A percentile compares a stretch with the other conserved stretches of the same genome.
Evolutionary conservation across 148 eudicot genomes (phyloP).

Genomic region (Gaultheria prostrata): DNA sequence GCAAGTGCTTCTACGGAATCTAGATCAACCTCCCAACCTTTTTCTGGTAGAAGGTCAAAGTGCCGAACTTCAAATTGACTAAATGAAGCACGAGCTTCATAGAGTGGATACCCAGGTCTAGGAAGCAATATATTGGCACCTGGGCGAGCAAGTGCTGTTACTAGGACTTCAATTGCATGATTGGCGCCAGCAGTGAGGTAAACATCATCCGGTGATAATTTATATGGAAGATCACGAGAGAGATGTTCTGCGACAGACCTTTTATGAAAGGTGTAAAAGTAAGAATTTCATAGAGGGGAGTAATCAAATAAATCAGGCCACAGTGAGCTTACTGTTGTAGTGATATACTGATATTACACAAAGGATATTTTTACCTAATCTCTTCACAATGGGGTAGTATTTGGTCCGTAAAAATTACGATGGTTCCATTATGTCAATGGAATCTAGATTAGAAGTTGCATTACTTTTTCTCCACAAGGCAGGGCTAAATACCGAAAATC

Average conservation of each 20-base stretch:
- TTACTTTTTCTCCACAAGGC: not conserved
- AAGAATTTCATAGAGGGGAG: not conserved
- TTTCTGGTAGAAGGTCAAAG: slow-evolving; percentile 61
- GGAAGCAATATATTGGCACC: slow-evolving; percentile 70
- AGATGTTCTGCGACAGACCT: slow-evolving; percentile 76
- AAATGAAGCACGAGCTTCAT: slow-evolving; percentile 54
- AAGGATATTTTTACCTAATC: not conserved
- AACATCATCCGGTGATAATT: slow-evolving; percentile 53
- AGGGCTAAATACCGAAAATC: not conserved
- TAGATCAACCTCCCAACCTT: slow-evolving; percentile 78
- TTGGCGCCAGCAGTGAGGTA: slow-evolving; percentile 63
- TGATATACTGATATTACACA: not conserved
- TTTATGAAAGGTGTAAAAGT: slow-evolving; percentile 9
- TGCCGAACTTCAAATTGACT: slow-evolving; percentile 53
- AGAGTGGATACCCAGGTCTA: slow-evolving; percentile 64
- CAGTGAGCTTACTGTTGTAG: not conserved
- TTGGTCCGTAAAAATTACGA: not conserved
- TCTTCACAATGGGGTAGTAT: not conserved
- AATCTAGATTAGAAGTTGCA: not conserved
- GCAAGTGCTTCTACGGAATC: slow-evolving; percentile 51
- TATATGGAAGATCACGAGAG: slow-evolving; percentile 48
- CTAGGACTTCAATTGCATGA: slow-evolving; percentile 63
- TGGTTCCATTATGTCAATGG: not conserved
- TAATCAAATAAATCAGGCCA: not conserved
- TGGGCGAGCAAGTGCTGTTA: slow-evolving; percentile 51